phyloP scores from a whole-genome alignment of 176 grass and related monocot genomes.

The Puccinellia tenuiflora region DNA sequence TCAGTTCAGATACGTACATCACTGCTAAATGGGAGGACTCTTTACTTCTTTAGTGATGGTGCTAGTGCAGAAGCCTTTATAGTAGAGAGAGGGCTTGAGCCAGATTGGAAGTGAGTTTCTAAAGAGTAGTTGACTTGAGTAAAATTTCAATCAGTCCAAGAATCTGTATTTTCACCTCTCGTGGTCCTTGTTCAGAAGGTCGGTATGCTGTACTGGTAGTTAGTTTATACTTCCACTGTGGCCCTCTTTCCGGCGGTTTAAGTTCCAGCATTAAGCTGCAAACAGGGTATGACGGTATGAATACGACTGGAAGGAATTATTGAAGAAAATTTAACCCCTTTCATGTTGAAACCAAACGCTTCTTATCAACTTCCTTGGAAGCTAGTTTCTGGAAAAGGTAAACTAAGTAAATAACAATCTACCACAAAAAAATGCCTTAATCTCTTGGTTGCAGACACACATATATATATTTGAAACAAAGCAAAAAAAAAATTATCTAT shows the following conservation, averaged over 20 bases:
- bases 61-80: neutral
- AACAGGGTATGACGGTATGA: neutral
- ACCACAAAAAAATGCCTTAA: neutral
- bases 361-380: neutral
- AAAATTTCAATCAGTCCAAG: neutral
- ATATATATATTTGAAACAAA: neutral
- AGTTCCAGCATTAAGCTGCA: neutral
- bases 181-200: conserved; percentile 1
- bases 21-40: neutral
- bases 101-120: neutral
- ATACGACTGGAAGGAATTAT: neutral
- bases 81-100: neutral
- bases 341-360: neutral
- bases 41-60: neutral
- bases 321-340: neutral
- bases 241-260: neutral
- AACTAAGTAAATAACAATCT: neutral
- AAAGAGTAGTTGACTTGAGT: neutral
- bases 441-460: neutral
- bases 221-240: neutral
- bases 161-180: neutral
- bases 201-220: neutral
- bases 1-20: neutral
- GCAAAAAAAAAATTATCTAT: neutral
- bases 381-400: neutral